Percentiles rank a stretch among this genome's conserved stretches.
Evolutionary conservation across 345 rosid genomes (phyloP).

Genomic region (Bretschneidera sinensis): DNA sequence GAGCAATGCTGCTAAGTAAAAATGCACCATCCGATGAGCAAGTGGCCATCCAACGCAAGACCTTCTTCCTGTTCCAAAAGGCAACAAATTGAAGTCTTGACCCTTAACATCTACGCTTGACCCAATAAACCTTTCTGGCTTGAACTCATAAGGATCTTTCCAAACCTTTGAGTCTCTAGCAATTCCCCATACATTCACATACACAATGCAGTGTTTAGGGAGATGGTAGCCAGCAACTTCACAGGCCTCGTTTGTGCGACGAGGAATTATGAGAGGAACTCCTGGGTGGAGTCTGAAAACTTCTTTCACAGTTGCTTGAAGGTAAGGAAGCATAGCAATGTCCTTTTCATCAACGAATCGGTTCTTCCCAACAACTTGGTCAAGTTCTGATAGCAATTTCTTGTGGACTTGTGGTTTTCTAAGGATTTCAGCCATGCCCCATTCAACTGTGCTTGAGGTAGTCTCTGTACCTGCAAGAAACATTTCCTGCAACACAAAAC

Average conservation of each 20-base stretch:
- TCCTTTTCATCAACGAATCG: constrained; percentile 37
- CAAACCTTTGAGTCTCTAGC: constrained; percentile 23
- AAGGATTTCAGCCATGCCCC: constrained; percentile 30
- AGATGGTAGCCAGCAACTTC: constrained; percentile 18
- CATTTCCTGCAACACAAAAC: too few species aligned
- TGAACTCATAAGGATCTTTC: constrained; percentile 19
- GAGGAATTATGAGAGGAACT: constrained; percentile 12
- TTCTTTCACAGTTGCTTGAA: constrained; percentile 36
- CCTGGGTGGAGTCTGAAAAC: constrained; percentile 27
- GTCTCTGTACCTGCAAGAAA: constrained; percentile 24
- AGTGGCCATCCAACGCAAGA: constrained; percentile 29
- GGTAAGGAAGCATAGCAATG: constrained; percentile 28
- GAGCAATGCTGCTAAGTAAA: constrained; percentile 14
- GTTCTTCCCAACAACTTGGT: constrained; percentile 30
- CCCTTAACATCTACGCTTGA: constrained; percentile 21
- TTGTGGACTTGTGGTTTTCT: constrained; percentile 19
- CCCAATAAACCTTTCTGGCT: constrained; percentile 27
- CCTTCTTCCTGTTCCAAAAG: constrained; percentile 41
- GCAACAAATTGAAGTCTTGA: constrained; percentile 40
- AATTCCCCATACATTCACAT: constrained; percentile 16
- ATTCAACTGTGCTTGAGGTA: constrained; percentile 22
- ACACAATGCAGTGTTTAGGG: constrained; percentile 19
- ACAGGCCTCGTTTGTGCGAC: constrained; percentile 14
- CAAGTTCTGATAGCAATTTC: constrained; percentile 30
- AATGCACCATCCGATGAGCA: constrained; percentile 19